Percentiles rank a stretch among this genome's conserved stretches.
These are phyloP conservation scores for Vitis hybrid DNA, from an alignment of 177 flowering plant species.

Conservation along the genomic window DNA sequence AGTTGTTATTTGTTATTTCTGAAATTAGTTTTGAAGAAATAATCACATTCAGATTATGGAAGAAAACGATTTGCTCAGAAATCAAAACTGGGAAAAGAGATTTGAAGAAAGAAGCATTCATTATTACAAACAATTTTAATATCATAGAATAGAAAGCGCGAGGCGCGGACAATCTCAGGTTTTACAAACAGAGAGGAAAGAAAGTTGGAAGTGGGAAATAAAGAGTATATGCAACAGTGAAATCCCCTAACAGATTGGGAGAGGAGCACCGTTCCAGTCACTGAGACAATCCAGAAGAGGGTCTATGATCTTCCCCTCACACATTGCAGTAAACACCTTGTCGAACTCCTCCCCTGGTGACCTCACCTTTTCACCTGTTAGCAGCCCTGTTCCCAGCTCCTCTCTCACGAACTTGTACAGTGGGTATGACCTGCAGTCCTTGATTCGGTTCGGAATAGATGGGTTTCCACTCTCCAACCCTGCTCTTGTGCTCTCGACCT, in stretches of 20 bases:
- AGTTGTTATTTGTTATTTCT: no score
- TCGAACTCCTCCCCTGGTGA: slow-evolving; percentile 78
- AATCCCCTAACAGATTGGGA: slow-evolving; percentile 46
- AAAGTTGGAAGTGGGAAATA: background rate
- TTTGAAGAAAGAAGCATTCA: no score
- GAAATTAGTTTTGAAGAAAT: no score
- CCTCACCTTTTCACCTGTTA: slow-evolving; percentile 55
- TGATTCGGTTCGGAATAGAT: slow-evolving; percentile 42
- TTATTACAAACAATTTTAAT: no score
- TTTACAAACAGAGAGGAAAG: background rate
- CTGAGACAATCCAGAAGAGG: slow-evolving; percentile 62
- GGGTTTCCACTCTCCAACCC: slow-evolving; percentile 43
- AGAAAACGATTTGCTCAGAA: no score
- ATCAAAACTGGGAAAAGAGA: no score
- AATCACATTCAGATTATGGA: no score
- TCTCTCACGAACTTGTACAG: slow-evolving; percentile 64
- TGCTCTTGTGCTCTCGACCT: slow-evolving; percentile 47
- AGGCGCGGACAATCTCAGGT: background rate
- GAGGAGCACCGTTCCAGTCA: slow-evolving; percentile 71
- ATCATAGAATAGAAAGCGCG: no score
- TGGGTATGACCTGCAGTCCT: slow-evolving; percentile 65
- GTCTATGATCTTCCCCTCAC: slow-evolving; percentile 59
- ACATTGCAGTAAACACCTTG: slow-evolving; percentile 62
- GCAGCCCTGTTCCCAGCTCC: slow-evolving; percentile 41
- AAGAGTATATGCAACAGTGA: background rate